Base-by-base conservation (phyloP, 768 basidiomycete genomes). In the Rhodotorula sphaerocarpa region DNA sequence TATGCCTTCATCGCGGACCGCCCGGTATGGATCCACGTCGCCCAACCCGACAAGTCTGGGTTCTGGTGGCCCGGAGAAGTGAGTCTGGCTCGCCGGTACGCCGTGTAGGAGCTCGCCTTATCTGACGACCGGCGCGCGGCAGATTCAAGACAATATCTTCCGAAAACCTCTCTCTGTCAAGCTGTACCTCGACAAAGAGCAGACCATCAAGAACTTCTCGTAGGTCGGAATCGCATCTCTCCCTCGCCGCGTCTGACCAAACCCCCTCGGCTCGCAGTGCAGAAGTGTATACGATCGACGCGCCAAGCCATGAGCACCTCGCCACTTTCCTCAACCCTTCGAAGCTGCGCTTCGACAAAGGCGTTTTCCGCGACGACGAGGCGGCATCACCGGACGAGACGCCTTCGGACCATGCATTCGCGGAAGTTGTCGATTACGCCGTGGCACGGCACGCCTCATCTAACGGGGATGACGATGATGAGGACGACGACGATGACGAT, bases 61-160 rank as follows among this genome's bases (percentile, higher is more conserved):
- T 65, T 59, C 28, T 65, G 63, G 63, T 65, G 63, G 63, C 45
- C 55, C 4, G 63, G 39, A 3, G 25, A 46, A 41, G 63, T 64
- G 34, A 28, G 58, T 31, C 3, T 18, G 7, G 18, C 31, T 7
- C 31, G 9, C 18, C 11, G 7, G 11, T 21, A 14, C 14, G 46
- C 27, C 16, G 23, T 9, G 7, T n/a, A 14, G 1, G 14, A 14
- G 2, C 18, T 9, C 15, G 28, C 12, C 1, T 7, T 1, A 10
- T 36, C 16, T 14, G 18, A 9, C 50, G 57, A 11, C 46, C 33
- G 34, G 39, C 34, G 28, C 25, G n/a, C 25, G 31, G n/a, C 47
- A 55, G 36, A 39, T 39, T 39, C 9, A 9, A 39, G 16, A 16
- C 36, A 39, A 9, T 9, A 9, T 39, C 36, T 16, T 58, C 51